Base-by-base conservation (phyloP, 2,329 filamentous ascomycete species). In the Chrysoporthe deuterocubensis region DNA sequence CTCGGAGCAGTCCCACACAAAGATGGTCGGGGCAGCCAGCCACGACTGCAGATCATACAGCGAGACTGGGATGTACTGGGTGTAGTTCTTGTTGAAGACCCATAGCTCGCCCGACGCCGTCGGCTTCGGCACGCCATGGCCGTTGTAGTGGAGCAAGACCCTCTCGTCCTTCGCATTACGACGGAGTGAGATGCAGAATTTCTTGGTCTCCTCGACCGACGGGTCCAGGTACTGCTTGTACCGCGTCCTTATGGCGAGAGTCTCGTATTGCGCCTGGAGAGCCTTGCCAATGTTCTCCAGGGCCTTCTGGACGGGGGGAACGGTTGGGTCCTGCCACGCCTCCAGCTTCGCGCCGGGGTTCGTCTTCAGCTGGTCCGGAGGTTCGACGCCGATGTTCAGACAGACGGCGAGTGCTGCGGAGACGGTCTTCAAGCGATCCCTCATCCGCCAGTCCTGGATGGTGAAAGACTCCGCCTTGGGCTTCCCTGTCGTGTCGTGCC, bases 61-160 rank as follows among this genome's bases (percentile, higher is more conserved):
- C 0, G 95, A 97, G 56, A 99, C 92, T 0, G 96, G 96, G 54
- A 99, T 99, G 77, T 99, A 99, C 79, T 99, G 96, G 0, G 96
- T 99, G 77, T 97, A 99, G 73, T 93, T 98, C 74, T 96, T 95
- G 80, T 99, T 99, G 79, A 99, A 99, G 5, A 98, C 96, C 96
- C 96, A 99, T 26, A 99, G 97, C 78, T 99, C 96, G 16, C 96
- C 96, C 4, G 95, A 97, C 3, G 92, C 89, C 0, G 96, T 99
- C 3, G 96, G 96, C 75, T 97, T 93, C 1, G 96, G 96, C 13
- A 99, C 96, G 59, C 96, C 96, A 78, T 99, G 96, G 18, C 96
- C 96, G 74, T 99, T 99, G 84, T 99, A 99, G 77, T 99, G 96
- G 74, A 99, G 93, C n/a, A 99, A 83, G 1, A 99, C 93, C 62